Base-by-base conservation (phyloP, 148 eudicot genomes). In the Oxyria digyna region DNA sequence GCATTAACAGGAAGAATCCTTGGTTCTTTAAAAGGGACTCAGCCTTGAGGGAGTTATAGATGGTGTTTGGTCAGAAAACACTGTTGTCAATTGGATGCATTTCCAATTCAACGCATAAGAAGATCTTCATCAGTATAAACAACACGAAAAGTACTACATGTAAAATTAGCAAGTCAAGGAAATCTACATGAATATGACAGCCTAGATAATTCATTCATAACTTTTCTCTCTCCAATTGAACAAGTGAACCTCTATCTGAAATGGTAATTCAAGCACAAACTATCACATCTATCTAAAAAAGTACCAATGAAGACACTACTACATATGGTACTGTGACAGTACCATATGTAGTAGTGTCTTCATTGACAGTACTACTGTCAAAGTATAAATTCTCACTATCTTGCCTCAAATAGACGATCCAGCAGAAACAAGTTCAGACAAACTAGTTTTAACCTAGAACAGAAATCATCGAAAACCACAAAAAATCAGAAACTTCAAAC, bases 371-470 rank as follows among this genome's bases (percentile, higher is more conserved):
- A n/a, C n/a, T n/a, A n/a, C n/a, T 49, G 24, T 49, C 55, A 20
- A 49, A 6, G 26, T 21, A 49, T 1, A 49, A 49, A 49, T 20
- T 49, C 57, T n/a, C n/a, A n/a, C 14, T 3, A 49, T 10, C 21
- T 49, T 49, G 57, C 57, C 57, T 49, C 57, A 27, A 49, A 6
- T 24, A 49, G 18, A 20, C 26, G n/a, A 43, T 43, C n/a, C 55
- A 32, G 66, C 66, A 62, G 48, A 17, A 62, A 27, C 9, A 32
- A 62, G 27, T 62, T 64, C 68, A 64, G 42, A 64, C 42, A 21
- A n/a, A 64, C 23, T 23, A 64, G 35, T 32, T 42, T 32, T 33
- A 40, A 64, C 41, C 68, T 55, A 64, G 68, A 64, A 64, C 41
- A 64, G 42, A n/a, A 20, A 67, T 14, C 50, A 21, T 40, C 31